Evolutionary conservation across 352 stramenopile species (phyloP).

Genomic region (Globisporangium solare): DNA sequence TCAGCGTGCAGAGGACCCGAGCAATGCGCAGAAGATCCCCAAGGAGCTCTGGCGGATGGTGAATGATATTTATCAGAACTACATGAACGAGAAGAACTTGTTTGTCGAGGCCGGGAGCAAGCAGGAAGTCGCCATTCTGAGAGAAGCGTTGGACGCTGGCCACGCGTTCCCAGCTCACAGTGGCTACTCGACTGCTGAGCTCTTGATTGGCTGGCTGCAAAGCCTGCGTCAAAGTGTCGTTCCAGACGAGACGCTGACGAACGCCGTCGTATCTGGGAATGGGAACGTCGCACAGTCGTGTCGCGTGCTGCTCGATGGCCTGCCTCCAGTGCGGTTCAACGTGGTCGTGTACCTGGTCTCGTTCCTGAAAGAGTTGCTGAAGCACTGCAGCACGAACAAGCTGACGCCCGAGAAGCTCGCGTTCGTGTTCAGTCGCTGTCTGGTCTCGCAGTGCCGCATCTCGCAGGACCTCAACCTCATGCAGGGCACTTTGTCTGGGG

Average conservation of each 20-base stretch:
- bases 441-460: conserved; percentile 48
- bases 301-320: conserved; percentile 52
- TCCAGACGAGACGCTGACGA: conserved; percentile 71
- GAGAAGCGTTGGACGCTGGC: conserved; percentile 93
- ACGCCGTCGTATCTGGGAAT: conserved; percentile 38
- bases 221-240: conserved; percentile 90
- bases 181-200: conserved; percentile 89
- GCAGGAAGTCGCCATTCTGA: conserved; percentile 56
- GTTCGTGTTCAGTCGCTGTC: conserved; percentile 70
- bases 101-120: conserved; percentile 77
- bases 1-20: conserved; percentile 13
- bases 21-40: conserved; percentile 78
- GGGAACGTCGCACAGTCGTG: conserved; percentile 84
- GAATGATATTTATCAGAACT: conserved; percentile 91
- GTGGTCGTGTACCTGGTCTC: conserved; percentile 96
- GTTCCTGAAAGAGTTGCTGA: conserved; percentile 94
- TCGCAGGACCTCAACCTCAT: conserved; percentile 4
- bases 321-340: conserved; percentile 96
- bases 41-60: conserved; percentile 98
- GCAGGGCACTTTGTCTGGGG: conserved; percentile 2
- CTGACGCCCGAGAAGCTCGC: conserved; percentile 67
- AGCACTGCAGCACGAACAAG: conserved; percentile 53
- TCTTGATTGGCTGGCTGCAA: conserved; percentile 89
- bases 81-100: conserved; percentile 72
- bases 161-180: conserved; percentile 72